Percentiles rank a stretch among this genome's conserved stretches.
Conservation (phyloP, 768 basidiomycete species). For the Leccinum imitatum region DNA sequence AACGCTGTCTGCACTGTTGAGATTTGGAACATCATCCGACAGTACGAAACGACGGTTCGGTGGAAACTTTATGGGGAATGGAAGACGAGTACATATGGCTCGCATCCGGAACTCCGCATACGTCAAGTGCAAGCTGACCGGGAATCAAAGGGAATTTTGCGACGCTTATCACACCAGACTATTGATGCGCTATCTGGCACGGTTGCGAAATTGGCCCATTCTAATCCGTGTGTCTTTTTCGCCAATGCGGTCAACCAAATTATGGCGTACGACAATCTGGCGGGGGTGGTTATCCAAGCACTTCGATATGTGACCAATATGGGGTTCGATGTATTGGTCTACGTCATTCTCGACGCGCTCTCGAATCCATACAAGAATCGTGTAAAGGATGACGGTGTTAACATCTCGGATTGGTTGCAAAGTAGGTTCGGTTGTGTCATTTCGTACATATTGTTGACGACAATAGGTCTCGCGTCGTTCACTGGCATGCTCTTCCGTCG, state of each 20-base stretch:
- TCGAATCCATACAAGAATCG: conserved; percentile 79
- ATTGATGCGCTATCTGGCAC: conserved; percentile 82
- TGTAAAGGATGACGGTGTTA: conserved; percentile 90
- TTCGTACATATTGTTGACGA: conserved; percentile 20
- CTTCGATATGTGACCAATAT: conserved; percentile 87
- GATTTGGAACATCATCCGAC: conserved; percentile 85
- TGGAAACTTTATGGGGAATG: conserved; percentile 97
- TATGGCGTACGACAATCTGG: conserved; percentile 94
- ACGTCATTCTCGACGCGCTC: conserved; percentile 81
- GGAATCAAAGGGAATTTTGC: conserved; percentile 86
- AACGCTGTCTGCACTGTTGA: conserved; percentile 90
- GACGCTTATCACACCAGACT: conserved; percentile 82
- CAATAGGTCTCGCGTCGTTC: conserved; percentile 84
- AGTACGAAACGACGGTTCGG: conserved; percentile 74
- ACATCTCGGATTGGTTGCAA: conserved; percentile 87
- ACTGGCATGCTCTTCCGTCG: conserved; percentile 89
- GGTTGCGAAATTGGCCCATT: conserved; percentile 91
- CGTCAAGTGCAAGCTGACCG: conserved; percentile 81
- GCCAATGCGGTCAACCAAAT: conserved; percentile 87
- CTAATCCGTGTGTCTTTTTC: conserved; percentile 92
- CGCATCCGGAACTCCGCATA: conserved; percentile 76
- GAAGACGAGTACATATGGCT: conserved; percentile 70
- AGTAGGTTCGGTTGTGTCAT: conserved; percentile 54
- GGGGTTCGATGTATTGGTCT: conserved; percentile 92
- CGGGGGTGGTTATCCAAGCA: conserved; percentile 85